Percentiles rank a stretch among this genome's conserved stretches.
Evolutionary conservation across 345 rosid species (phyloP).

Genomic region (Salix koriyanagi): DNA sequence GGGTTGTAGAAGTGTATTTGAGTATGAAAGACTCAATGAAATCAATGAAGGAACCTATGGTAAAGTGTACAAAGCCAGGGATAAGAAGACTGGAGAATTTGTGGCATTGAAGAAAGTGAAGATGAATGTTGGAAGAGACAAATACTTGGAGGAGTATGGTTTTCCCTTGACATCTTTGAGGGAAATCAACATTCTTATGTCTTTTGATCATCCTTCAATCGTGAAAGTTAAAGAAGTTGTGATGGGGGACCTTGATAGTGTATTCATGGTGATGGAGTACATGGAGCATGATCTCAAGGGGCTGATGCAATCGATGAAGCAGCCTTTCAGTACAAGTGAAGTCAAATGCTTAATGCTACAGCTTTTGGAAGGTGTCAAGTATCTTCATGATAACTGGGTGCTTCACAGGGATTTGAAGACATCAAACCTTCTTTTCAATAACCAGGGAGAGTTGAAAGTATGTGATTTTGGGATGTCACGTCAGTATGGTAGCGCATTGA

Average conservation of each 20-base stretch:
- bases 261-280: constrained; percentile 92
- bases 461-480: constrained; percentile 91
- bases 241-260: constrained; percentile 53
- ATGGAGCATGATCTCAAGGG: constrained; percentile 81
- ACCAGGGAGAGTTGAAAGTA: constrained; percentile 67
- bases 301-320: constrained; percentile 62
- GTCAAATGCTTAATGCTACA: constrained; percentile 88
- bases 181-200: constrained; percentile 78
- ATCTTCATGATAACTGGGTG: constrained; percentile 92
- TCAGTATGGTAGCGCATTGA: constrained; percentile 75
- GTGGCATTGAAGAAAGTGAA: constrained; percentile 86
- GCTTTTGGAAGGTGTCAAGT: constrained; percentile 68
- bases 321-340: constrained; percentile 77
- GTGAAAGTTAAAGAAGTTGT: constrained; percentile 83
- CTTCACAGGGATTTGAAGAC: constrained; percentile 91
- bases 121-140: constrained; percentile 16
- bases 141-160: constrained; percentile 41
- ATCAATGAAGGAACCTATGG: constrained; percentile 89
- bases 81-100: constrained; percentile 57
- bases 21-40: constrained; percentile 68
- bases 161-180: constrained; percentile 79
- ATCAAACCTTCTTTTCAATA: constrained; percentile 78
- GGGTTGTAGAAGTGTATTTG: constrained; percentile 61
- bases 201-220: constrained; percentile 66
- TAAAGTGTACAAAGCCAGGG: constrained; percentile 70